phyloP scores from a whole-genome alignment of 257 asterid species.

The Nicotiana tabacum region DNA sequence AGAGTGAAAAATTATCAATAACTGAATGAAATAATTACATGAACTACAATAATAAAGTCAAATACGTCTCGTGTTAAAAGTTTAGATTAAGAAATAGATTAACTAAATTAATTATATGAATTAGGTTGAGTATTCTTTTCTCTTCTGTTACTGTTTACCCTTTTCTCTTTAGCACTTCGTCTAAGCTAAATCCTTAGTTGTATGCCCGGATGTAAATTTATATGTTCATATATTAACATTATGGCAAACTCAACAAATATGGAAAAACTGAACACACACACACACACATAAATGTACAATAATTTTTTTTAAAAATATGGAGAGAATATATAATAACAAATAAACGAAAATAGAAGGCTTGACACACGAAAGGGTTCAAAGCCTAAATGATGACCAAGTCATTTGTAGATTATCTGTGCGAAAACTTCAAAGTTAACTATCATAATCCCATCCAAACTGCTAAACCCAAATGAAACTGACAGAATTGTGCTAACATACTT shows the following conservation, averaged over 20 bases:
- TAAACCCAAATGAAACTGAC: background rate
- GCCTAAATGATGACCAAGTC: background rate
- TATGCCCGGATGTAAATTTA: background rate
- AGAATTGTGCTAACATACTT: background rate
- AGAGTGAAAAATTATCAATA: slow-evolving; percentile 2
- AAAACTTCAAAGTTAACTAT: background rate
- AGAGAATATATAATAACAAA: background rate
- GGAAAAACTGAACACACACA: background rate
- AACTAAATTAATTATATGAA: background rate
- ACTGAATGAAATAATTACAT: background rate
- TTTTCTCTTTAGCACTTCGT: background rate
- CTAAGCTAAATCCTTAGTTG: too few species aligned
- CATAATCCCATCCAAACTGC: background rate
- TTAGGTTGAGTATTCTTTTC: background rate
- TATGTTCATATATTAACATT: background rate
- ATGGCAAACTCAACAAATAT: background rate
- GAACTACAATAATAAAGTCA: background rate
- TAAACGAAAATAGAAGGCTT: too few species aligned
- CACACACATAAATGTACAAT: background rate
- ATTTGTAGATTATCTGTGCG: background rate
- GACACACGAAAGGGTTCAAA: background rate
- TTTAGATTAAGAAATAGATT: background rate
- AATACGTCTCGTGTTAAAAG: background rate
- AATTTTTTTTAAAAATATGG: background rate
- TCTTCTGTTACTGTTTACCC: background rate